phyloP scores from a whole-genome alignment of 345 rosid species.

The Populus euphratica region DNA sequence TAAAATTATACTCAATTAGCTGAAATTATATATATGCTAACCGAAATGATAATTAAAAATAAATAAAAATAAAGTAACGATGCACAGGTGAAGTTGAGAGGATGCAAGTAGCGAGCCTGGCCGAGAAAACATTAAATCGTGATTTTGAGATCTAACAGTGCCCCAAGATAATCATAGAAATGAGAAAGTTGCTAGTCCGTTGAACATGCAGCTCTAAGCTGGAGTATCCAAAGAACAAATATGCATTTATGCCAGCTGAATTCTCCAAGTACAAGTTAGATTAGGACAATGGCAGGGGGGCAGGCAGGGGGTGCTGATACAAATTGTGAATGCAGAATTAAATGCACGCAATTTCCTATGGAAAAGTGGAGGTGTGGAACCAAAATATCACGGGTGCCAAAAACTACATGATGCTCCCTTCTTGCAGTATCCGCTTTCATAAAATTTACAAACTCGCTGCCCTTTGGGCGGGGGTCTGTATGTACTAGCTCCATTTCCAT shows the following conservation, averaged over 20 bases:
- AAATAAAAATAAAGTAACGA: no score
- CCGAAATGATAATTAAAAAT: no score
- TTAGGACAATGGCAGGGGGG: constrained; percentile 12
- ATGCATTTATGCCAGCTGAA: constrained; percentile 8
- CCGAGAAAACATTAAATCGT: no score
- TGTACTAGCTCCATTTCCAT: constrained; percentile 49
- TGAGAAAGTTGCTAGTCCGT: no score
- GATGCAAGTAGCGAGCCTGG: no score
- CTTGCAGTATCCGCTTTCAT: constrained; percentile 69
- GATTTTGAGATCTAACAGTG: no score
- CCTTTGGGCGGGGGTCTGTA: constrained; percentile 60
- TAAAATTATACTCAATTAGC: no score
- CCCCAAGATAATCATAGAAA: no score
- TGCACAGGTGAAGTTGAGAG: no score
- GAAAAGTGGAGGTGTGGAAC: background rate
- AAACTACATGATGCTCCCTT: constrained; percentile 74
- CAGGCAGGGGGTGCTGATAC: constrained; percentile 15
- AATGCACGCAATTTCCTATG: constrained; percentile 18
- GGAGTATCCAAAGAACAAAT: constrained; percentile 6
- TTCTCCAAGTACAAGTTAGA: constrained; percentile 21
- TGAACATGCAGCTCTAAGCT: no score
- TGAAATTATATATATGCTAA: no score
- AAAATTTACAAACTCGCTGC: constrained; percentile 68
- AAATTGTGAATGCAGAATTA: constrained; percentile 28
- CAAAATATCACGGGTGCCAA: constrained; percentile 60